phyloP scores from a whole-genome alignment of 2,329 filamentous ascomycete genomes.

The Ceratocystiopsis minuta region DNA sequence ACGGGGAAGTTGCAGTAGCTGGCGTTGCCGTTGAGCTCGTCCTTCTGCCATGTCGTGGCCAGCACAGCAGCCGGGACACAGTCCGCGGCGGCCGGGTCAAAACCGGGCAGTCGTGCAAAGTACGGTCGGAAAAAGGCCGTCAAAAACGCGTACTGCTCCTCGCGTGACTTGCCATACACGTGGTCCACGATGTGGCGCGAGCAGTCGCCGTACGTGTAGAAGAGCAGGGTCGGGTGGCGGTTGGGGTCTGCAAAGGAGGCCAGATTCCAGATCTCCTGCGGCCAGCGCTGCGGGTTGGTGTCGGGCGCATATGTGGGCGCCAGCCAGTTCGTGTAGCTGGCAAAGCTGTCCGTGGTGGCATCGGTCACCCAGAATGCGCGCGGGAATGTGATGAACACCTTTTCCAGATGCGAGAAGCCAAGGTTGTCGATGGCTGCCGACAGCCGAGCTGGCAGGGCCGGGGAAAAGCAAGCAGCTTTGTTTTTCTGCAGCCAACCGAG shows the following conservation, averaged over 20 bases:
- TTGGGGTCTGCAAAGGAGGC: constrained; percentile 1
- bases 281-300: constrained; percentile 3
- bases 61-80: constrained; percentile 38
- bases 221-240: constrained; percentile 40
- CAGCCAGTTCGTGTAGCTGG: constrained; percentile 4
- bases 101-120: constrained; percentile 44
- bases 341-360: background rate
- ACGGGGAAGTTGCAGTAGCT: constrained; percentile 51
- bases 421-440: constrained; percentile 23
- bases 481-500: constrained; percentile 34
- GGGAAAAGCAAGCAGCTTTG: constrained; percentile 23
- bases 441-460: constrained; percentile 23
- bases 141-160: constrained; percentile 12
- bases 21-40: constrained; percentile 47
- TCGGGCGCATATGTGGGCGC: constrained; percentile 1
- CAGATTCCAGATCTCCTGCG: constrained; percentile 5
- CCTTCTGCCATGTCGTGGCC: constrained; percentile 46
- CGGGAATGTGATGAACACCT: constrained; percentile 14
- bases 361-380: constrained; percentile 12
- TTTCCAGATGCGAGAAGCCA: constrained; percentile 13
- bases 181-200: constrained; percentile 16
- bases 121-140: constrained; percentile 38
- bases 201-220: constrained; percentile 33
- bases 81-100: constrained; percentile 19
- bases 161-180: constrained; percentile 1